Base-by-base conservation (phyloP, 495 filamentous ascomycete species). In the Platismatia glauca region DNA sequence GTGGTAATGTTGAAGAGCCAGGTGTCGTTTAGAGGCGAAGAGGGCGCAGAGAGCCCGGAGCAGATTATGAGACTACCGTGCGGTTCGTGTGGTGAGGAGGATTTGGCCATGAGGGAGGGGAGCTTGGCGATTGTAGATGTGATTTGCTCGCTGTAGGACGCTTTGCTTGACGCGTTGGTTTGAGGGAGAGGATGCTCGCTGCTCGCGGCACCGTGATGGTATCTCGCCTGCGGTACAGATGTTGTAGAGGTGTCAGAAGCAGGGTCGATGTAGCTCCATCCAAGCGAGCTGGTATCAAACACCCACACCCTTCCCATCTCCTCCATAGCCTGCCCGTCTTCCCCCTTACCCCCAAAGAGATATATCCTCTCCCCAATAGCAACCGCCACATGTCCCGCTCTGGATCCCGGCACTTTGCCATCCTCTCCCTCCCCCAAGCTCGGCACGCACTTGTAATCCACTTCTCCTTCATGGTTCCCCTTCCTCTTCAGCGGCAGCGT, bases 251-350 rank as follows among this genome's bases (percentile, higher is more conserved):
- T 39, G n/a, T 61, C 57, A 41, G 57, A 53, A 18, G 44, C 53
- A 38, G 66, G 56, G 46, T 68, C 60, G 4, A 68, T 29, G 38
- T 56, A 57, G 48, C 60, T 66, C 63, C 78, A 81, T 2, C 68
- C 62, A 7, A 79, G 65, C 0, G 67, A 71, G 41, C 74, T 70
- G 3, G 75, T 70, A 62, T 80, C 69, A 61, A 76, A 84, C 2
- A 77, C 62, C 80, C 81, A 83, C 20, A 84, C 66, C 31, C 64
- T 71, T 15, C 70, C 71, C 27, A 67, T 72, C 57, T 82, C 78
- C 33, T 78, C 72, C 20, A 81, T 66, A 5, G 73, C 41, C 1
- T 69, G 59, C 3, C 71, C 75, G 3, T 66, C 44, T 22, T 66
- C 66, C 27, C 73, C 78, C 1, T 68, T 65, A 1, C 81, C 79